Percentiles rank a stretch among this genome's conserved stretches.
These are phyloP conservation scores for Stephania yunnanensis DNA, from an alignment of 164 flowering plant genomes.

Conservation along the genomic window DNA sequence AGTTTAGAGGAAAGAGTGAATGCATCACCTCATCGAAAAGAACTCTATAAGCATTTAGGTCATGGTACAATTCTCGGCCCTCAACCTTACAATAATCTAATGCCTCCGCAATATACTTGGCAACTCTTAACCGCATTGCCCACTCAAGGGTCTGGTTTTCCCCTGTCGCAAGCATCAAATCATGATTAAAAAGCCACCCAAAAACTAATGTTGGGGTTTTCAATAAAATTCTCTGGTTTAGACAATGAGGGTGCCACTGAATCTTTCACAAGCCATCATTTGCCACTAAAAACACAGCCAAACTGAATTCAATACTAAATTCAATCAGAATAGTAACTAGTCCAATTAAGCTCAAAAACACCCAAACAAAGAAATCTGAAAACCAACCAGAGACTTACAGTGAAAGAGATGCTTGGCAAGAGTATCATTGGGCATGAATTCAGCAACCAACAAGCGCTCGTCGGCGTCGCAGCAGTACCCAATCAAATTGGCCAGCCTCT, in stretches of 20 bases:
- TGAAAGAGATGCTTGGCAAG: constrained; percentile 96
- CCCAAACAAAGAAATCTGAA: neutral
- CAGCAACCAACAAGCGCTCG: constrained; percentile 90
- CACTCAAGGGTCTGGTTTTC: constrained; percentile 93
- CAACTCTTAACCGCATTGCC: constrained; percentile 96
- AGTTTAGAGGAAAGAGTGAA: constrained; percentile 1
- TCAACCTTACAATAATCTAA: constrained; percentile 72
- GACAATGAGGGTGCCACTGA: no score
- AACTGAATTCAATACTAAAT: no score
- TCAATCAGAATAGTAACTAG: neutral
- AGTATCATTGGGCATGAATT: constrained; percentile 97
- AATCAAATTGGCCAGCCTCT: constrained; percentile 81
- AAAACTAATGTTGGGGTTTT: no score
- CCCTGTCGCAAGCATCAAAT: constrained; percentile 47
- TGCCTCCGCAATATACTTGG: constrained; percentile 86
- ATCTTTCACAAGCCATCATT: no score
- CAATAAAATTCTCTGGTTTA: no score
- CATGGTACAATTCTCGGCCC: constrained; percentile 86
- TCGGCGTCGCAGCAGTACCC: constrained; percentile 97
- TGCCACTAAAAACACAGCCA: no score
- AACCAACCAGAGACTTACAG: constrained; percentile 41
- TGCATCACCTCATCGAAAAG: constrained; percentile 84
- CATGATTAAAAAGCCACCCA: neutral
- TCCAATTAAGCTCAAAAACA: neutral
- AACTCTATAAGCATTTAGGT: constrained; percentile 93